These are phyloP conservation scores for Trichoderma koningii DNA, from an alignment of 2,329 filamentous ascomycete genomes.

Conservation along the genomic window DNA sequence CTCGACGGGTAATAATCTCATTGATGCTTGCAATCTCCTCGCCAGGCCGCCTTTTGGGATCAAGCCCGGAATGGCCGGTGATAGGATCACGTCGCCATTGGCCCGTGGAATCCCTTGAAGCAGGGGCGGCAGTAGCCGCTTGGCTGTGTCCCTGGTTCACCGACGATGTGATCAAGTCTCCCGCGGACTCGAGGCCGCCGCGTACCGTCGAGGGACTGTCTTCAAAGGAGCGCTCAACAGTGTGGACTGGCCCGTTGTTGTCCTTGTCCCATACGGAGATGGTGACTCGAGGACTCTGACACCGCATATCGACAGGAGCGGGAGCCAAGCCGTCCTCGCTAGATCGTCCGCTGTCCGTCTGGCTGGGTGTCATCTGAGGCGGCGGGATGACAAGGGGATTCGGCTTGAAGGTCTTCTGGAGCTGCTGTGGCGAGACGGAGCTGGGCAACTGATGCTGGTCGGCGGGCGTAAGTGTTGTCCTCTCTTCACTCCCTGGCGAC, in stretches of 20 bases:
- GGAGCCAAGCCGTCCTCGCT: slow-evolving; percentile 53
- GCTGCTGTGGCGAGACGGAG: slow-evolving; percentile 48
- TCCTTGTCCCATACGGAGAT: slow-evolving; percentile 59
- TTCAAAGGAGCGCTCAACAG: slow-evolving; percentile 46
- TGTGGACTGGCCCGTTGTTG: slow-evolving; percentile 41
- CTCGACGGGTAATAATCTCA: slow-evolving; percentile 47
- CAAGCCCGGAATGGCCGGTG: slow-evolving; percentile 50
- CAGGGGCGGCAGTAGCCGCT: slow-evolving; percentile 7
- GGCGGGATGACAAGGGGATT: slow-evolving; percentile 36
- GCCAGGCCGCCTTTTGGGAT: slow-evolving; percentile 48
- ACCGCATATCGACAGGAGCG: slow-evolving; percentile 45
- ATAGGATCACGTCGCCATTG: slow-evolving; percentile 45
- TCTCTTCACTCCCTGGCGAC: slow-evolving; percentile 45
- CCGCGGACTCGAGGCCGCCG: slow-evolving; percentile 43
- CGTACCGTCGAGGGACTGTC: slow-evolving; percentile 43
- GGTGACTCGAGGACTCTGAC: slow-evolving; percentile 56
- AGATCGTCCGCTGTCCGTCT: slow-evolving; percentile 52
- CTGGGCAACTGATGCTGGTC: slow-evolving; percentile 35
- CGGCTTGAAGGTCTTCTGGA: slow-evolving; percentile 44
- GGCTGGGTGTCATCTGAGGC: slow-evolving; percentile 52
- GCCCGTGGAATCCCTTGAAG: slow-evolving; percentile 45
- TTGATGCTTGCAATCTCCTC: slow-evolving; percentile 53
- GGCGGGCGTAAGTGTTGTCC: slow-evolving; percentile 33
- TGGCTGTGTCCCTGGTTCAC: slow-evolving; percentile 25
- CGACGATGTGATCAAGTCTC: slow-evolving; percentile 42